phyloP scores from a whole-genome alignment of 441 rosid genomes.

The Populus hybrid region DNA sequence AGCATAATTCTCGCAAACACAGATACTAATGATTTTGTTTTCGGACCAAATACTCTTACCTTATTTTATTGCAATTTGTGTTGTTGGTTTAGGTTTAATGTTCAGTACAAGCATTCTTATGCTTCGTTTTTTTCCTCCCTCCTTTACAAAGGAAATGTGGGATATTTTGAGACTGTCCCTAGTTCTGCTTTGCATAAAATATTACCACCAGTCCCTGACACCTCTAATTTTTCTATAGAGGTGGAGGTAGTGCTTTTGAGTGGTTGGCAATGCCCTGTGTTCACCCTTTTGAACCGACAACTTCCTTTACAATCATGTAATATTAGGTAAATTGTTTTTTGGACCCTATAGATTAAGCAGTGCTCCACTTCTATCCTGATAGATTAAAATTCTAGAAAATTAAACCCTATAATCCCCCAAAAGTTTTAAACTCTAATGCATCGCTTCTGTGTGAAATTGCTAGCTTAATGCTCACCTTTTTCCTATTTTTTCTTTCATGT shows the following conservation, averaged over 20 bases:
- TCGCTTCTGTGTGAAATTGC: not conserved
- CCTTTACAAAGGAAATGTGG: no score
- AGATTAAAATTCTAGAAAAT: no score
- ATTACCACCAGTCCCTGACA: not conserved
- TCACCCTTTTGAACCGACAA: not conserved
- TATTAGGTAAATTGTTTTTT: not conserved
- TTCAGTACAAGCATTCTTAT: no score
- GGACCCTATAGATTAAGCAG: not conserved
- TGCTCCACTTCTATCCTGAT: not conserved
- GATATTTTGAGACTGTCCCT: not conserved
- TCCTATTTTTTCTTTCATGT: not conserved
- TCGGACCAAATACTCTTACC: not conserved
- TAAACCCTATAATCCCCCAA: not conserved
- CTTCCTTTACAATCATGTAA: not conserved
- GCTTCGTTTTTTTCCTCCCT: no score
- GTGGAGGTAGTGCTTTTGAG: not conserved
- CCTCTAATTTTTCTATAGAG: no score
- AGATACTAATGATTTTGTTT: not conserved
- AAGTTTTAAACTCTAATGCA: not conserved
- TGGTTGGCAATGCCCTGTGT: not conserved
- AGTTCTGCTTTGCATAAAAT: not conserved
- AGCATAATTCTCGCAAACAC: not conserved
- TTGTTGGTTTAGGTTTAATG: not conserved
- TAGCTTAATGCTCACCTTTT: not conserved
- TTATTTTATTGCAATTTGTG: not conserved